These are phyloP conservation scores for Phialophora chinensis DNA, from an alignment of 2,329 filamentous ascomycete genomes.

Conservation along the genomic window DNA sequence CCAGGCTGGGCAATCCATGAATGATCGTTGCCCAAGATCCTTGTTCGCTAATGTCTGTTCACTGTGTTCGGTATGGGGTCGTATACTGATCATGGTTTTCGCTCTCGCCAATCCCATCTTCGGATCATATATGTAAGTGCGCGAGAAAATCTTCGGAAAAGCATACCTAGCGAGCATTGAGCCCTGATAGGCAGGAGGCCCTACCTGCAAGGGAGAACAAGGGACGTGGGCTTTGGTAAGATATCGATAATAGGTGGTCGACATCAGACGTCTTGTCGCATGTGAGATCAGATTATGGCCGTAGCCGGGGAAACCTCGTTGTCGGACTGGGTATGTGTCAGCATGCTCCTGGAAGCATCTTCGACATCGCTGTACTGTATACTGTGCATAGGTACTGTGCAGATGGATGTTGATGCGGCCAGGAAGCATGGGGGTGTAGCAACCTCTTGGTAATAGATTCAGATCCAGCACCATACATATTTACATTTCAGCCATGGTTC, in stretches of 20 bases:
- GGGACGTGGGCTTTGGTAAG: background rate
- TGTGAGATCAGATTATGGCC: conserved; percentile 10
- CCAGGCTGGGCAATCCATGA: background rate
- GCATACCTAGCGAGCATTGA: background rate
- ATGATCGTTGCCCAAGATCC: background rate
- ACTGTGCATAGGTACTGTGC: background rate
- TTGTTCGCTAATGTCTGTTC: background rate
- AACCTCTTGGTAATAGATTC: background rate
- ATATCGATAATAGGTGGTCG: background rate
- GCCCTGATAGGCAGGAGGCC: background rate
- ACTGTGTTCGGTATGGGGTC: too few relatives aligned
- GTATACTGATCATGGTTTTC: background rate
- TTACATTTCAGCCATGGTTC: background rate
- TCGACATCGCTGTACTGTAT: background rate
- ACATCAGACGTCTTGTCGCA: background rate
- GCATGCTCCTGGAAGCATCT: background rate
- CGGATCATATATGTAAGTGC: background rate
- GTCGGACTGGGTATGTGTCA: background rate
- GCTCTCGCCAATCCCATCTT: background rate
- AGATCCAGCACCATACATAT: background rate
- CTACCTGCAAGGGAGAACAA: background rate
- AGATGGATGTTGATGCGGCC: background rate
- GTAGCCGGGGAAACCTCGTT: conserved; percentile 1
- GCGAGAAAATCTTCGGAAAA: background rate
- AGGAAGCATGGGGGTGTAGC: background rate